Base-by-base conservation (phyloP, 352 stramenopile species). In the Globisporangium iwayamae region DNA sequence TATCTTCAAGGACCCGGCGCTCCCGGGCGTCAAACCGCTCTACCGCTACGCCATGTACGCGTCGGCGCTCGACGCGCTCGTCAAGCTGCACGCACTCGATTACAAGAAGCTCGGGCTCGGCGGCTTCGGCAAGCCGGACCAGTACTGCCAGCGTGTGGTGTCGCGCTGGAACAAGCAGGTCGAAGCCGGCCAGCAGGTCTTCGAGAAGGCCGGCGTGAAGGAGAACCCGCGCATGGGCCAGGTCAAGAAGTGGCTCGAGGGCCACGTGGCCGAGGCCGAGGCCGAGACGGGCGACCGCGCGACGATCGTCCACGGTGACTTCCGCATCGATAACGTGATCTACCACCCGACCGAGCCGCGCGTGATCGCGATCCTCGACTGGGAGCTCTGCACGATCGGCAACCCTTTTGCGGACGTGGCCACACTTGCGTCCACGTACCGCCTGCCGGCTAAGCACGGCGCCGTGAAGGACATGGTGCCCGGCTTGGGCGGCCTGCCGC, bases 321-420 rank as follows among this genome's bases (percentile, higher is more conserved):
- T 93, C 74, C 85, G 83, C 46, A 81, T 96, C 28, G 89, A 96
- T 68, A 96, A 96, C 66, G 64, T 90, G 61, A 91, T 93, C 63
- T 92, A 91, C 72, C 85, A 96, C 69, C 82, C 85, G 16, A 94
- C 85, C 14, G 81, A 94, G 72, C 87, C 85, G 20, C 71, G 82
- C 8, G 85, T 96, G 22, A 25, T 95, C 9, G 89, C 85, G 8
- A 85, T 96, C 47, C 67, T 96, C 5, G 89, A 96, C 74, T 96
- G 89, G 89, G 89, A 96, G 62, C 68, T 96, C 22, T 91, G 81
- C 64, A 96, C 89, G 30, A 81, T 96, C 48, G 89, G 89, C 57
- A 90, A 96, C 62, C 85, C 85, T 22, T 85, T 96, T 58, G 70
- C 81, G 1, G 89, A 96, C 67, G 69, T 96, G 4, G 85, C 87